These are phyloP conservation scores for Fraxinus pennsylvanica DNA, from an alignment of 257 asterid species.

Conservation along the genomic window DNA sequence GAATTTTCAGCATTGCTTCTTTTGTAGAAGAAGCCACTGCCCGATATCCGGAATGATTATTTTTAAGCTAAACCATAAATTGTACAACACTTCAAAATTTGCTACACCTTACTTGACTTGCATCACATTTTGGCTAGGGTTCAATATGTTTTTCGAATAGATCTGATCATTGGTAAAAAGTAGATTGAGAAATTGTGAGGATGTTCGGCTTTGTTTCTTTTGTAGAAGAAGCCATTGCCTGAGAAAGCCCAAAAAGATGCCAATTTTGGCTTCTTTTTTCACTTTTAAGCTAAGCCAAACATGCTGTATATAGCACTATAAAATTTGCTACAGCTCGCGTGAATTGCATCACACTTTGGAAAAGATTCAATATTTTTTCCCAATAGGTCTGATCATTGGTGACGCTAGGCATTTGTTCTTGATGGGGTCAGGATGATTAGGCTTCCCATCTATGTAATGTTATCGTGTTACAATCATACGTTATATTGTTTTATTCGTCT, in stretches of 20 bases:
- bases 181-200: background rate
- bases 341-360: background rate
- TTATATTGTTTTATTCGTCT: background rate
- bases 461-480: too few species aligned
- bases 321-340: background rate
- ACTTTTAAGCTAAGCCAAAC: too few species aligned
- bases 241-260: background rate
- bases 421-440: background rate
- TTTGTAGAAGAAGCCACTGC: background rate
- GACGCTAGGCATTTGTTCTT: background rate
- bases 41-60: background rate
- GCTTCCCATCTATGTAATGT: background rate
- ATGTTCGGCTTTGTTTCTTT: background rate
- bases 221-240: background rate
- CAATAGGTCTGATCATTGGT: background rate
- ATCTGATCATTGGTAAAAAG: background rate
- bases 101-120: background rate
- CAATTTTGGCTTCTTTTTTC: background rate
- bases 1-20: background rate
- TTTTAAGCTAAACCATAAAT: too few species aligned
- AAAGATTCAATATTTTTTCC: background rate
- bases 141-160: too few species aligned
- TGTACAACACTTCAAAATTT: background rate
- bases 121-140: background rate
- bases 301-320: too few species aligned